A percentile compares a stretch with the other conserved stretches of the same genome.
These are phyloP conservation scores for Macroventuria anomochaeta DNA, from an alignment of 2,329 filamentous ascomycete genomes.

Conservation along the genomic window DNA sequence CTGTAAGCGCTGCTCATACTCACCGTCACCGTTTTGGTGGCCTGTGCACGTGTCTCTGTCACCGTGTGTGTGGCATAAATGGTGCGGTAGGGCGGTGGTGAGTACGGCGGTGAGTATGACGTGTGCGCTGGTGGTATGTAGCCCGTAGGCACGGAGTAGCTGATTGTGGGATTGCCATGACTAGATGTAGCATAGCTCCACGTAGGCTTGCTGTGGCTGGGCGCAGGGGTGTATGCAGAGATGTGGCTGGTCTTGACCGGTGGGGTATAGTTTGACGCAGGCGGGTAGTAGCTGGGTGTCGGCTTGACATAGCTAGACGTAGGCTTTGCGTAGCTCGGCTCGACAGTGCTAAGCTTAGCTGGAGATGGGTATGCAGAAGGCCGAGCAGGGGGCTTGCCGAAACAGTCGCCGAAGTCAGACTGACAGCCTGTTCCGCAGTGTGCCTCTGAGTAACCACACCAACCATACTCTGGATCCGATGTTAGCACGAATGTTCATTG, in stretches of 20 bases:
- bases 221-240: not conserved
- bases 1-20: not conserved
- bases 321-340: not conserved
- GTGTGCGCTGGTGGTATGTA: not conserved
- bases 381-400: not conserved
- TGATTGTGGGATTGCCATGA: not conserved
- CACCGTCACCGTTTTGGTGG: not conserved
- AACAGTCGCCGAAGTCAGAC: constrained; percentile 7
- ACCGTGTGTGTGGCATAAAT: constrained; percentile 5
- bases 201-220: not conserved
- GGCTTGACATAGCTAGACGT: not conserved
- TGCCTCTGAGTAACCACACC: constrained; percentile 5
- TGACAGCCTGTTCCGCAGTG: constrained; percentile 16
- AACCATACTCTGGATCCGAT: not conserved
- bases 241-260: not conserved
- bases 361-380: not conserved
- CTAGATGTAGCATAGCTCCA: too few relatives aligned
- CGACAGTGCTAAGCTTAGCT: not conserved
- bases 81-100: not conserved
- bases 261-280: not conserved
- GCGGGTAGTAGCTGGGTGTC: not conserved
- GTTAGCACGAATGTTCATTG: not conserved
- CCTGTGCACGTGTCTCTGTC: not conserved
- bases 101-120: not conserved
- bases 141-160: not conserved